A percentile compares a stretch with the other conserved stretches of the same genome.
Conservation (phyloP, 2,329 filamentous ascomycete genomes). For the Monascus ruber region DNA sequence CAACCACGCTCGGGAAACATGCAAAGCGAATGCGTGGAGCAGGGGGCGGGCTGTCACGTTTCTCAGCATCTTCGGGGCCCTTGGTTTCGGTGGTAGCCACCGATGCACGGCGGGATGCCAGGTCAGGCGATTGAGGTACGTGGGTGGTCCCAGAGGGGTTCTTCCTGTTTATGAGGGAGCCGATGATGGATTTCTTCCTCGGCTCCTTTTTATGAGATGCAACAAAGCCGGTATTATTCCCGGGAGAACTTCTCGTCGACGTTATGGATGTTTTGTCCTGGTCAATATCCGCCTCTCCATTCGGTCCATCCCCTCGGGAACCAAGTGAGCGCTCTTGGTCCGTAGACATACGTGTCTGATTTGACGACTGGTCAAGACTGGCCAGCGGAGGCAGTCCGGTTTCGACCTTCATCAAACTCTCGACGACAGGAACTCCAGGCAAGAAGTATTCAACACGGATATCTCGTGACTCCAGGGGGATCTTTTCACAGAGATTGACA, state of each 20-base stretch:
- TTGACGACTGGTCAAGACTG: conserved; percentile 17
- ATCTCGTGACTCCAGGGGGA: conserved; percentile 84
- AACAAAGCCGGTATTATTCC: not conserved
- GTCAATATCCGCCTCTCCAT: conserved; percentile 8
- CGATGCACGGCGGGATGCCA: conserved; percentile 1
- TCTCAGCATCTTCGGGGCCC: conserved; percentile 7
- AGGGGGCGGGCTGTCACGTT: conserved; percentile 9
- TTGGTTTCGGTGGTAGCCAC: not conserved
- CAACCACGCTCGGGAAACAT: conserved; percentile 63
- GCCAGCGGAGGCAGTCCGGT: conserved; percentile 51
- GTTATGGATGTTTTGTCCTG: conserved; percentile 7
- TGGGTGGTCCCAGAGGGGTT: conserved; percentile 6
- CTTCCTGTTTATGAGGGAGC: conserved; percentile 29
- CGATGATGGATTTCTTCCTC: conserved; percentile 33
- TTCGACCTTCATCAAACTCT: conserved; percentile 77
- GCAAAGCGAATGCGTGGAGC: conserved; percentile 56
- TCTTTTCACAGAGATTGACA: conserved; percentile 70
- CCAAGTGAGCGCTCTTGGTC: conserved; percentile 10
- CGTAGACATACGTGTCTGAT: conserved; percentile 5
- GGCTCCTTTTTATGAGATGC: conserved; percentile 13
- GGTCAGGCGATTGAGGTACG: conserved; percentile 2
- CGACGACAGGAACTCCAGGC: conserved; percentile 59
- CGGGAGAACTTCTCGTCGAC: conserved; percentile 1
- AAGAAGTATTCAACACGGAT: conserved; percentile 77
- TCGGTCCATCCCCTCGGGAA: conserved; percentile 9